Evolutionary conservation across 2,329 filamentous ascomycete genomes (phyloP).

Genomic region (Ophiocordyceps australis): DNA sequence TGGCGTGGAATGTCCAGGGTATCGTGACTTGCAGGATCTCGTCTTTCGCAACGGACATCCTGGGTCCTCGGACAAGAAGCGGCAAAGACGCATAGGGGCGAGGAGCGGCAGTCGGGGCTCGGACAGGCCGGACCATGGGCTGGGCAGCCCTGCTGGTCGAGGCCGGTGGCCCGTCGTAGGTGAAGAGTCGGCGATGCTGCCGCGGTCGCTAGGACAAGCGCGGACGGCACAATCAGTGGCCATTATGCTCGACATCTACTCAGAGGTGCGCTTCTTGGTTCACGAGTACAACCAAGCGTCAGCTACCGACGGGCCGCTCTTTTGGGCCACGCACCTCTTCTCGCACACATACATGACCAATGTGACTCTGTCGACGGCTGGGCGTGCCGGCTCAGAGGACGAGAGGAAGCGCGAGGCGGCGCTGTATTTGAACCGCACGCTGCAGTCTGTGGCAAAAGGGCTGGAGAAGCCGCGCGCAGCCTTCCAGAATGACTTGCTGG

Average conservation of each 20-base stretch:
- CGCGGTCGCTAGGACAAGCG: conserved; percentile 11
- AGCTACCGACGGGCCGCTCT: conserved; percentile 13
- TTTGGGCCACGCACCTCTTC: conserved; percentile 20
- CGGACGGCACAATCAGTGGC: conserved; percentile 20
- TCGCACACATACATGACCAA: conserved; percentile 20
- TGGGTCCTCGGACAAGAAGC: conserved; percentile 9
- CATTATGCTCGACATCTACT: conserved; percentile 19
- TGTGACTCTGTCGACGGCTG: conserved; percentile 12
- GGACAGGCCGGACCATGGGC: too few relatives aligned
- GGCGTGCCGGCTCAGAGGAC: conserved; percentile 7
- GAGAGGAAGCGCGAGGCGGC: conserved; percentile 14
- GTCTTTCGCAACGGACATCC: conserved; percentile 18
- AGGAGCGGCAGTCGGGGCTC: too few relatives aligned
- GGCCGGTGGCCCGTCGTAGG: too few relatives aligned
- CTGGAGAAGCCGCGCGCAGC: conserved; percentile 11
- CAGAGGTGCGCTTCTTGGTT: conserved; percentile 14
- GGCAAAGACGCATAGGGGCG: conserved; percentile 13
- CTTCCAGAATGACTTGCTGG: conserved; percentile 16
- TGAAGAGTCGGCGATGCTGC: conserved; percentile 1
- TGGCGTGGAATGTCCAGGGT: conserved; percentile 18
- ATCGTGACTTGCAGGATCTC: conserved; percentile 18
- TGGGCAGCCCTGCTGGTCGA: too few relatives aligned
- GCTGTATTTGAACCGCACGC: conserved; percentile 16
- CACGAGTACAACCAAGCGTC: conserved; percentile 8
- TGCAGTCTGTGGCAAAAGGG: conserved; percentile 18